Evolutionary conservation across 2,329 filamentous ascomycete species (phyloP).

Genomic region (Monilinia fructicola): DNA sequence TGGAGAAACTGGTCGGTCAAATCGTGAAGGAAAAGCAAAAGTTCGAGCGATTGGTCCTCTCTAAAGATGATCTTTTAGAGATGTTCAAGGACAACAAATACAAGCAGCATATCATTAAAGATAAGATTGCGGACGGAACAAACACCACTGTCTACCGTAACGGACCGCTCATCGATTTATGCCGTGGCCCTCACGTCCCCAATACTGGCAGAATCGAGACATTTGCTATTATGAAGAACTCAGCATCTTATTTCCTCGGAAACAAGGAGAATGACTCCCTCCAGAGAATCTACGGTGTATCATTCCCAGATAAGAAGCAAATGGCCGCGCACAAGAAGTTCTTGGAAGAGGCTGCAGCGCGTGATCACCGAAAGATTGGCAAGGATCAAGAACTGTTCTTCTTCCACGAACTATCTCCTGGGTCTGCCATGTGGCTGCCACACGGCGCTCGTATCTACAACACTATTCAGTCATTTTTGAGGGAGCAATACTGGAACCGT

Average conservation of each 20-base stretch:
- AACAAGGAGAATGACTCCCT: slow-evolving; percentile 92
- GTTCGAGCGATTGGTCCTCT: slow-evolving; percentile 85
- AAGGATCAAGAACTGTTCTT: slow-evolving; percentile 97
- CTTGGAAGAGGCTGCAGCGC: slow-evolving; percentile 95
- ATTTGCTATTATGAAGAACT: slow-evolving; percentile 85
- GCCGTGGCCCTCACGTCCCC: slow-evolving; percentile 90
- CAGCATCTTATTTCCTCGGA: slow-evolving; percentile 84
- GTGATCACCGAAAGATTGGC: slow-evolving; percentile 91
- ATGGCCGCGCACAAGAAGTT: slow-evolving; percentile 93
- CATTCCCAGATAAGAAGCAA: slow-evolving; percentile 93
- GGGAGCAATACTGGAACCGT: slow-evolving; percentile 86
- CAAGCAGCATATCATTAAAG: slow-evolving; percentile 96
- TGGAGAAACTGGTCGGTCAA: slow-evolving; percentile 76
- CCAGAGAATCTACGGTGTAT: slow-evolving; percentile 94
- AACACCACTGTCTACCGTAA: slow-evolving; percentile 90
- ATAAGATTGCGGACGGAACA: slow-evolving; percentile 85
- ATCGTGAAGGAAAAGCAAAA: slow-evolving; percentile 96
- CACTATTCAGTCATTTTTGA: slow-evolving; percentile 76
- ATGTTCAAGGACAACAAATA: slow-evolving; percentile 99
- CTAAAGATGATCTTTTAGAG: slow-evolving; percentile 87
- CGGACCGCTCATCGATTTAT: slow-evolving; percentile 91
- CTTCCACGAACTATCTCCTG: slow-evolving; percentile 92
- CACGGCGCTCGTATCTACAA: slow-evolving; percentile 95
- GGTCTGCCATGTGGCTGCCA: slow-evolving; percentile 87
- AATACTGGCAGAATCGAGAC: slow-evolving; percentile 92